phyloP scores from a whole-genome alignment of 2,329 filamentous ascomycete genomes.

The Albifimbria verrucaria region DNA sequence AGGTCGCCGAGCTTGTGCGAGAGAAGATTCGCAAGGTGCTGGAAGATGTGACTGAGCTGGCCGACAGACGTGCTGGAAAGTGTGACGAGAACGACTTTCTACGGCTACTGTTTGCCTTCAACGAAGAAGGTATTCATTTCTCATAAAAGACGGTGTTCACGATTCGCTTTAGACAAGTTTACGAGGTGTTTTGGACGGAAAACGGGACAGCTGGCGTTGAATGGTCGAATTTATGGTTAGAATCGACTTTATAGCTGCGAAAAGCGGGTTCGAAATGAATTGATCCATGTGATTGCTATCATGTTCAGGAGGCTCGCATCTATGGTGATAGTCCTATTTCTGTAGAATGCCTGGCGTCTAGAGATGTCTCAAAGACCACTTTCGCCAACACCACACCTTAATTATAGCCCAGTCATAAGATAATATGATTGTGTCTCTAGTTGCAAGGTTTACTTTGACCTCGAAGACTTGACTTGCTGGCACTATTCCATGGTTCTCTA shows the following conservation, averaged over 20 bases:
- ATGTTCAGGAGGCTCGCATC: too few relatives aligned
- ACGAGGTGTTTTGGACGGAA: not conserved
- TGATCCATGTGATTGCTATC: not conserved
- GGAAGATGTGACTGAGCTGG: conserved; percentile 73
- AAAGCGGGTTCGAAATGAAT: not conserved
- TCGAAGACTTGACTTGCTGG: too few relatives aligned
- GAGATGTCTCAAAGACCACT: too few relatives aligned
- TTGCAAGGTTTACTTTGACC: too few relatives aligned
- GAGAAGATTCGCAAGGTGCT: conserved; percentile 85
- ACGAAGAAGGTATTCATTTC: conserved; percentile 91
- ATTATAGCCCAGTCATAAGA: too few relatives aligned
- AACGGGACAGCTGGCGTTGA: not conserved
- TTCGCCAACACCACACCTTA: too few relatives aligned
- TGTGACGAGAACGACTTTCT: conserved; percentile 94
- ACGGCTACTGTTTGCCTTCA: conserved; percentile 75
- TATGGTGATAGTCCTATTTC: too few relatives aligned
- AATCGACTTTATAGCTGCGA: not conserved
- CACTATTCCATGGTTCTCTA: too few relatives aligned
- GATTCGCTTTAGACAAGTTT: not conserved
- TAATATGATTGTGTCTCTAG: too few relatives aligned
- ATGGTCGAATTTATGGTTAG: not conserved
- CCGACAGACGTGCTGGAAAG: conserved; percentile 77
- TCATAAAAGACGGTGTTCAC: too few relatives aligned
- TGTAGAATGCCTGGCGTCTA: too few relatives aligned
- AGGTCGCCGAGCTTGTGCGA: conserved; percentile 76